These are phyloP conservation scores for Tephrocybe rancida DNA, from an alignment of 768 basidiomycete genomes.

Conservation along the genomic window DNA sequence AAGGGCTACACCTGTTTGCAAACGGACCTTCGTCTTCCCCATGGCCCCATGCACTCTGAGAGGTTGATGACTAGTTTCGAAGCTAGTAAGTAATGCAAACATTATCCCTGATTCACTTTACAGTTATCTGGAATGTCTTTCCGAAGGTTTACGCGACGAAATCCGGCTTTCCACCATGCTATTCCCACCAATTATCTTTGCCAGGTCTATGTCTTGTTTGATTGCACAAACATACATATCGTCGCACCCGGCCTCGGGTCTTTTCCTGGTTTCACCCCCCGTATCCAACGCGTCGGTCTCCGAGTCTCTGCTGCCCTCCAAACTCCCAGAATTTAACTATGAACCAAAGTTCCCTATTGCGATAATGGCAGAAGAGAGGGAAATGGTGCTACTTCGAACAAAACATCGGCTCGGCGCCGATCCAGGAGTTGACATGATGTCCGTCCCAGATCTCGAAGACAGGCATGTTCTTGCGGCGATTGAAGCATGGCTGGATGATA, in stretches of 20 bases:
- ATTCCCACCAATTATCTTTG: conserved; percentile 61
- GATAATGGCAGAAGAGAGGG: conserved; percentile 40
- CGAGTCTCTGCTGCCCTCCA: conserved; percentile 31
- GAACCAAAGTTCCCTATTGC: conserved; percentile 66
- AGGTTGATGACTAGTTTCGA: conserved; percentile 42
- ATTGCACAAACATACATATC: conserved; percentile 72
- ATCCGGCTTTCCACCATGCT: conserved; percentile 46
- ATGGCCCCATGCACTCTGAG: conserved; percentile 22
- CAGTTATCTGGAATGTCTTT: background rate
- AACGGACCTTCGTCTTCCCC: conserved; percentile 36
- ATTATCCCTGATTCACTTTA: background rate
- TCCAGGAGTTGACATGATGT: conserved; percentile 38
- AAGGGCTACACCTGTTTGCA: conserved; percentile 53
- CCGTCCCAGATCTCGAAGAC: conserved; percentile 35
- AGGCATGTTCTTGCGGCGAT: conserved; percentile 41
- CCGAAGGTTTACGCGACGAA: conserved; percentile 42
- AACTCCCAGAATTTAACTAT: conserved; percentile 55
- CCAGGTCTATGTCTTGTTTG: conserved; percentile 49
- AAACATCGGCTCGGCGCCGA: conserved; percentile 44
- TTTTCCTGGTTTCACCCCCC: conserved; percentile 65
- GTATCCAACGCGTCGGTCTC: conserved; percentile 38
- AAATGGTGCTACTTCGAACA: conserved; percentile 33
- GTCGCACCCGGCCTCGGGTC: conserved; percentile 61
- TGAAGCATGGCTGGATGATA: conserved; percentile 57
- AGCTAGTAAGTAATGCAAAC: conserved; percentile 39